Base-by-base conservation (phyloP, 192 early-diverging fungal genomes). In the Backusella parvicylindrica region DNA sequence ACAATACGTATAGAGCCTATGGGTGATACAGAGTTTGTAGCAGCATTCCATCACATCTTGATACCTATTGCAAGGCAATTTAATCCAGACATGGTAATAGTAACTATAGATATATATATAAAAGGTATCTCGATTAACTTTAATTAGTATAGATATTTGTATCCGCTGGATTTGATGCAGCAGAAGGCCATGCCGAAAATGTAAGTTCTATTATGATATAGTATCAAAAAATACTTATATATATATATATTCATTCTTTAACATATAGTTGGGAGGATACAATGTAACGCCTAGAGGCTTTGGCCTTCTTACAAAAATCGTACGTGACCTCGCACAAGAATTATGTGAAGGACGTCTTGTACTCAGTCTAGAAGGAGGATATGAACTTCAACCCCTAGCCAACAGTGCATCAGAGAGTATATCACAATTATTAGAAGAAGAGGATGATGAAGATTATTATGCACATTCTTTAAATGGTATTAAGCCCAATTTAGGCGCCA, bases 131-230 rank as follows among this genome's bases (percentile, higher is more conserved):
- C 26, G 21, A 28, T 60, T 60, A 60, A 60, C 11, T 60, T 60
- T 60, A 60, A 56, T 33, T 71, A 16, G n/a, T 70, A 23, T 23
- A 79, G 74, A 72, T 81, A 28, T 77, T 85, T 64, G 91, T 94
- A 21, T 91, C 90, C 23, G 89, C 91, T 28, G 93, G 93, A 8
- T 94, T 93, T 75, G 93, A 94, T 81, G 91, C 91, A 33, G 91
- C 91, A 15, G 80, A 86, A 67, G 89, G 87, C 13, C 91, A 94
- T 60, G 84, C 86, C 15, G 77, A 82, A 37, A 84, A 85, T 60
- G 86, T 85, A 85, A 85, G 79, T 70, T n/a, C 2, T 38, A 6
- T 28, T 12, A 30, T 32, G 9, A 38, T 15, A 64, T 38, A 38
- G 6, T 6, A 38, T 38, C 0, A 38, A 38, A 38, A 38, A 0